phyloP scores from a whole-genome alignment of 805 yeast genomes.

The Osmozyma mogii region DNA sequence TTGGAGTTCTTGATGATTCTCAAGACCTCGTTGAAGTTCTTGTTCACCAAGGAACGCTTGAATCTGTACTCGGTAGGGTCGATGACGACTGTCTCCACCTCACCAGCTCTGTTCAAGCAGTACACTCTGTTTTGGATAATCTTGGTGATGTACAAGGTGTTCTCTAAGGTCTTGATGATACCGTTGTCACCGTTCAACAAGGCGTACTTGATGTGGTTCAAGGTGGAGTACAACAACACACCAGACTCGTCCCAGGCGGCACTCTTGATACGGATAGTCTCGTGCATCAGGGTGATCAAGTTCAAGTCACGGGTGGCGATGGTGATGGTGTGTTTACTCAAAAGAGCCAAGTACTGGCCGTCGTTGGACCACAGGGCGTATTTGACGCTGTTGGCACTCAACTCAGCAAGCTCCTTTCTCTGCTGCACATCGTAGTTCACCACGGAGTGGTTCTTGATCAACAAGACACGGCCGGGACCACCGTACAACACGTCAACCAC shows the following conservation, averaged over 20 bases:
- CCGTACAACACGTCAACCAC: slow-evolving; percentile 70
- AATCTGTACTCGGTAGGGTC: slow-evolving; percentile 97
- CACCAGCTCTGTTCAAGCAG: slow-evolving; percentile 80
- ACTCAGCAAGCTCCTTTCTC: slow-evolving; percentile 63
- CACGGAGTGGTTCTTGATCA: slow-evolving; percentile 66
- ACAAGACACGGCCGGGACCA: slow-evolving; percentile 75
- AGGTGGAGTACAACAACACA: slow-evolving; percentile 85
- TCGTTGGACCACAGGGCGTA: slow-evolving; percentile 85
- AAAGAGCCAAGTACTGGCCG: slow-evolving; percentile 78
- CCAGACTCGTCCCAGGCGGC: slow-evolving; percentile 97
- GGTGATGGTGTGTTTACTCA: slow-evolving; percentile 88
- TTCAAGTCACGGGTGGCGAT: slow-evolving; percentile 77
- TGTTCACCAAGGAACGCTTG: slow-evolving; percentile 85
- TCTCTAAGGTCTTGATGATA: slow-evolving; percentile 84
- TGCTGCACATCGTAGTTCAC: slow-evolving; percentile 90
- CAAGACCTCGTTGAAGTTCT: slow-evolving; percentile 85
- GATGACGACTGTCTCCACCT: slow-evolving; percentile 66
- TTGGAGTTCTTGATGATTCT: slow-evolving; percentile 82
- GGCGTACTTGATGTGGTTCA: slow-evolving; percentile 92
- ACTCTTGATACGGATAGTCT: slow-evolving; percentile 91
- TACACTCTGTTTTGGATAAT: slow-evolving; percentile 65
- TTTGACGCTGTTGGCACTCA: slow-evolving; percentile 70
- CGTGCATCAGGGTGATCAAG: slow-evolving; percentile 78
- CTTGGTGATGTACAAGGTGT: slow-evolving; percentile 73
- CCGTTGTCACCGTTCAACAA: slow-evolving; percentile 93